A percentile compares a stretch with the other conserved stretches of the same genome.
These are phyloP conservation scores for Ceratobasidium sp. DNA, from an alignment of 1,284 basidiomycete genomes.

Conservation along the genomic window DNA sequence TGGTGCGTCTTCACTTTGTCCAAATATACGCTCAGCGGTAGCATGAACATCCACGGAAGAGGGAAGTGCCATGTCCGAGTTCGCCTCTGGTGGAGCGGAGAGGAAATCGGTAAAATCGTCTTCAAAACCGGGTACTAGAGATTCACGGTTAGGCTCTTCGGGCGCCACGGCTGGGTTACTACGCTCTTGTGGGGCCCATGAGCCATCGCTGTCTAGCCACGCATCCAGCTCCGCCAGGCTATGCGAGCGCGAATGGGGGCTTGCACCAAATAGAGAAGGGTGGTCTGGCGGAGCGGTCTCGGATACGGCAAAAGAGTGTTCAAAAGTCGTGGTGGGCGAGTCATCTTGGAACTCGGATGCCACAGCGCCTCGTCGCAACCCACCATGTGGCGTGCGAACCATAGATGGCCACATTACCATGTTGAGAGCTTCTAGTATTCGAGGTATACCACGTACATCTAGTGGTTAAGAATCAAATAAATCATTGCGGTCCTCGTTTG, in stretches of 20 bases:
- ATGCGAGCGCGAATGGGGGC: not conserved
- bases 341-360: not conserved
- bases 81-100: constrained; percentile 55
- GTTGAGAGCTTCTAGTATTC: constrained; percentile 76
- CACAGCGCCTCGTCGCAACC: not conserved
- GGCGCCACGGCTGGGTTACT: constrained; percentile 43
- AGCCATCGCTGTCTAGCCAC: constrained; percentile 57
- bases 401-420: constrained; percentile 87
- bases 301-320: constrained; percentile 20
- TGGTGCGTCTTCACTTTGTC: constrained; percentile 50
- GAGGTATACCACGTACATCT: constrained; percentile 67
- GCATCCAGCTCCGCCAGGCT: constrained; percentile 60
- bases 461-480: not conserved
- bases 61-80: constrained; percentile 54
- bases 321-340: not conserved
- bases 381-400: constrained; percentile 48
- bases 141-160: constrained; percentile 40
- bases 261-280: constrained; percentile 2
- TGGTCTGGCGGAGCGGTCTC: constrained; percentile 22
- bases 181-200: constrained; percentile 43
- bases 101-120: constrained; percentile 79
- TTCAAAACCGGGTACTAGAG: constrained; percentile 61
- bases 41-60: constrained; percentile 60
- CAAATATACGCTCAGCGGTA: constrained; percentile 64
- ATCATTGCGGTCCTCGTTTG: too few species aligned